Evolutionary conservation across 73 alveolate genomes (phyloP).

Genomic region (Paramecium octaurelia): DNA sequence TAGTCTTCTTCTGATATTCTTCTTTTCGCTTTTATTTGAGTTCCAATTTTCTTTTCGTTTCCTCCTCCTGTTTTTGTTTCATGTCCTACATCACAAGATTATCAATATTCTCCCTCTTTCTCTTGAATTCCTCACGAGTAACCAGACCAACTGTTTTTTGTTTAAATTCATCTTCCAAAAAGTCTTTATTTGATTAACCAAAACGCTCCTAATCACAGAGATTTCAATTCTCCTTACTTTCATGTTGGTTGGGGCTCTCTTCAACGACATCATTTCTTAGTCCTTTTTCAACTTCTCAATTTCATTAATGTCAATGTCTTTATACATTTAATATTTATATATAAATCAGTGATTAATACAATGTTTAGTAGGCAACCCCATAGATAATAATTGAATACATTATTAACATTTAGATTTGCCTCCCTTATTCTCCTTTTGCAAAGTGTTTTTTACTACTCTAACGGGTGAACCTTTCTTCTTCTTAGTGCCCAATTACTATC

Average conservation of each 20-base stretch:
- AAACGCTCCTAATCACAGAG: slow-evolving; percentile 34
- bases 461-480: not conserved
- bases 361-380: slow-evolving; percentile 52
- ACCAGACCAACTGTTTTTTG: slow-evolving; percentile 20
- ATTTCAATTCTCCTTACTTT: not conserved
- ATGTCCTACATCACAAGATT: slow-evolving; percentile 10
- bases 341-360: slow-evolving; percentile 14
- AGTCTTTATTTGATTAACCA: slow-evolving; percentile 44
- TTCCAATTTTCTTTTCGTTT: not conserved
- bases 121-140: slow-evolving; percentile 32
- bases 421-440: not conserved
- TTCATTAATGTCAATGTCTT: slow-evolving; percentile 55
- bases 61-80: not conserved
- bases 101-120: slow-evolving; percentile 37
- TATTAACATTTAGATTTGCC: not conserved
- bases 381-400: not conserved
- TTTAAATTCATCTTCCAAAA: slow-evolving; percentile 47
- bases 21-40: slow-evolving; percentile 35
- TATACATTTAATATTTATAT: not conserved
- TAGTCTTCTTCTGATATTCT: slow-evolving; percentile 1
- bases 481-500: not conserved
- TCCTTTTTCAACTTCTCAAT: slow-evolving; percentile 32
- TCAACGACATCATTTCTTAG: not conserved
- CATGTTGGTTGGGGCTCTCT: slow-evolving; percentile 36
- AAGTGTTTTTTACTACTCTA: not conserved